phyloP scores from a whole-genome alignment of 2,329 filamentous ascomycete species.

The Cryphonectria radicalis region DNA sequence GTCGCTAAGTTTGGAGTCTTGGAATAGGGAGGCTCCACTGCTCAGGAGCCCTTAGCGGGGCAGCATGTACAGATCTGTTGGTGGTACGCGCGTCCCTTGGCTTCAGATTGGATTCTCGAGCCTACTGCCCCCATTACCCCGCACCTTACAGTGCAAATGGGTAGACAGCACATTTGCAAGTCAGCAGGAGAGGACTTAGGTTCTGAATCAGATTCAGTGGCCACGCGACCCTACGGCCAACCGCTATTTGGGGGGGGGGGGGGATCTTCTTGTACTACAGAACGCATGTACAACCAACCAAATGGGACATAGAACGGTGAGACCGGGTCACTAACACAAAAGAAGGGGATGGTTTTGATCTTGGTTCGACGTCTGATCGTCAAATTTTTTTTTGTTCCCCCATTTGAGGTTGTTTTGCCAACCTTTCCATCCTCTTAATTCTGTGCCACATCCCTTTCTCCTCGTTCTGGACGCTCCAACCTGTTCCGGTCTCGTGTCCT shows the following conservation, averaged over 20 bases:
- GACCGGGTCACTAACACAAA: neutral
- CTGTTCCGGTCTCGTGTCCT: neutral
- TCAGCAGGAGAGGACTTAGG: neutral
- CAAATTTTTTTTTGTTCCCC: neutral
- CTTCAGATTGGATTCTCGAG: neutral
- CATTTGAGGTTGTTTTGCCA: neutral
- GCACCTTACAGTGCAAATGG: neutral
- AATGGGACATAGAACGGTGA: neutral
- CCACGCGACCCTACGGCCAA: neutral
- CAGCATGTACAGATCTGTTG: neutral
- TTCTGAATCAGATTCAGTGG: neutral
- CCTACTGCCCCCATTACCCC: neutral
- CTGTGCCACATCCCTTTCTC: neutral
- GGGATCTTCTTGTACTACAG: neutral
- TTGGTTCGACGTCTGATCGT: neutral
- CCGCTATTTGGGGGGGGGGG: no score
- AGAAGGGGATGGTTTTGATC: neutral
- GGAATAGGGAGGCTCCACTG: constrained; percentile 8
- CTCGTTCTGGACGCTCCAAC: neutral
- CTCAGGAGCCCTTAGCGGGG: neutral
- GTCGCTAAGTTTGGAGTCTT: neutral
- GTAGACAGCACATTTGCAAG: neutral
- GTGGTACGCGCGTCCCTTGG: constrained; percentile 8
- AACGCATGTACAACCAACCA: neutral
- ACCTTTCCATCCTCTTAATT: neutral